Conservation (phyloP, 257 asterid species). For the Salvia miltiorrhiza region DNA sequence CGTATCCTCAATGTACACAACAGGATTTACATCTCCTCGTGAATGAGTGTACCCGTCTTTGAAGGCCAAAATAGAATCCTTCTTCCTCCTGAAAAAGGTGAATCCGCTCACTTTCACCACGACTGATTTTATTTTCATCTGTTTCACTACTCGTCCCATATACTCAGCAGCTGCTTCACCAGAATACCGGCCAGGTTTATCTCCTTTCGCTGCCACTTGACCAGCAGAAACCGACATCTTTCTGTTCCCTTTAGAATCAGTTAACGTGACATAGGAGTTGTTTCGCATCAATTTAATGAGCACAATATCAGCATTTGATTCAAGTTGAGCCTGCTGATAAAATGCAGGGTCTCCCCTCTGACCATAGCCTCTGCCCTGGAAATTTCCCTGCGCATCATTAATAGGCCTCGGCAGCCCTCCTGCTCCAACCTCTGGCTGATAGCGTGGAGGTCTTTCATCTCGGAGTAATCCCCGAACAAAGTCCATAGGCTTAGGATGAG, state of each 20-base stretch:
- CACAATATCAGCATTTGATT: slow-evolving; percentile 78
- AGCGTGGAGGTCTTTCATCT: slow-evolving; percentile 1
- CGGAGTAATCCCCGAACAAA: slow-evolving; percentile 18
- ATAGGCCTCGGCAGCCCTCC: not conserved
- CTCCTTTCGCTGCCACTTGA: slow-evolving; percentile 63
- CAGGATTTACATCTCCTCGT: slow-evolving; percentile 59
- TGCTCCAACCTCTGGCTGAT: too few relatives aligned
- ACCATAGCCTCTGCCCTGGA: slow-evolving; percentile 10
- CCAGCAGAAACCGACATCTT: slow-evolving; percentile 76
- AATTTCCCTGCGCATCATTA: slow-evolving; percentile 11
- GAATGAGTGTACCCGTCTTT: slow-evolving; percentile 79
- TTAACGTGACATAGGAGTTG: slow-evolving; percentile 72
- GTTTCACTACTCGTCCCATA: slow-evolving; percentile 67
- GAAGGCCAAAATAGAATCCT: slow-evolving; percentile 64
- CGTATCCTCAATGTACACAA: slow-evolving; percentile 81
- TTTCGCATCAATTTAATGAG: slow-evolving; percentile 85
- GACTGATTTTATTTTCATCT: slow-evolving; percentile 60
- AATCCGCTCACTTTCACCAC: slow-evolving; percentile 86
- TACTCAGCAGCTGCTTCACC: slow-evolving; percentile 89
- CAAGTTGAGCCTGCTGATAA: slow-evolving; percentile 29
- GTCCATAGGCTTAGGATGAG: not conserved
- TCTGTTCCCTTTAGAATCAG: slow-evolving; percentile 77
- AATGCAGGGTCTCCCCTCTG: not conserved
- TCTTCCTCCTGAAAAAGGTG: slow-evolving; percentile 71
- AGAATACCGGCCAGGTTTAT: slow-evolving; percentile 58